Conservation (phyloP, 202 grass and related monocot genomes). For the Dendrocalamus latiflorus region DNA sequence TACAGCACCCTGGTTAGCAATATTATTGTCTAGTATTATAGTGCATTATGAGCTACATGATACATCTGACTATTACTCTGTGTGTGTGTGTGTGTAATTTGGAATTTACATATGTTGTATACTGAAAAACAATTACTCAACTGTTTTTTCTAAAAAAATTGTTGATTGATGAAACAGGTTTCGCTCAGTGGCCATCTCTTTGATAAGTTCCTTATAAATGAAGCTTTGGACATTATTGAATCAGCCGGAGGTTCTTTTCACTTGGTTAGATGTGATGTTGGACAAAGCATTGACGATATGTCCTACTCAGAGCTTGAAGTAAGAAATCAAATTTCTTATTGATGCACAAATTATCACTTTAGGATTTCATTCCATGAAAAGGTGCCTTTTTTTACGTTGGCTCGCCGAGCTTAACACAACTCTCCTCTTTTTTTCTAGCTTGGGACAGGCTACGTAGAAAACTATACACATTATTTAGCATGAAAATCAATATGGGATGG, state of each 20-base stretch:
- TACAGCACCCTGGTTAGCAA: constrained; percentile 69
- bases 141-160: constrained; percentile 2
- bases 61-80: background rate
- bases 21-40: constrained; percentile 1
- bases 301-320: constrained; percentile 96
- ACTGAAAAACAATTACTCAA: background rate
- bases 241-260: constrained; percentile 67
- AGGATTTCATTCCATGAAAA: no score
- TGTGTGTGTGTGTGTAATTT: background rate
- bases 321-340: constrained; percentile 33
- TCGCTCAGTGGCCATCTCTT: constrained; percentile 95
- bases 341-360: background rate
- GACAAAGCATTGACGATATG: constrained; percentile 71
- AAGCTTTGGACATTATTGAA: constrained; percentile 97
- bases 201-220: constrained; percentile 97
- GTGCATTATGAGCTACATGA: background rate
- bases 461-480: background rate
- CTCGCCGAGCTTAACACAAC: no score
- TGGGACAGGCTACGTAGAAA: no score
- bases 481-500: background rate
- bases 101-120: background rate
- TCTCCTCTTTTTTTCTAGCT: no score
- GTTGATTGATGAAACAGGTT: constrained; percentile 50
- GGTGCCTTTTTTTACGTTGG: no score
- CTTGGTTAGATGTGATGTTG: constrained; percentile 76